Conservation (phyloP, 129 eudicot species). For the Pulicaria dysenterica region DNA sequence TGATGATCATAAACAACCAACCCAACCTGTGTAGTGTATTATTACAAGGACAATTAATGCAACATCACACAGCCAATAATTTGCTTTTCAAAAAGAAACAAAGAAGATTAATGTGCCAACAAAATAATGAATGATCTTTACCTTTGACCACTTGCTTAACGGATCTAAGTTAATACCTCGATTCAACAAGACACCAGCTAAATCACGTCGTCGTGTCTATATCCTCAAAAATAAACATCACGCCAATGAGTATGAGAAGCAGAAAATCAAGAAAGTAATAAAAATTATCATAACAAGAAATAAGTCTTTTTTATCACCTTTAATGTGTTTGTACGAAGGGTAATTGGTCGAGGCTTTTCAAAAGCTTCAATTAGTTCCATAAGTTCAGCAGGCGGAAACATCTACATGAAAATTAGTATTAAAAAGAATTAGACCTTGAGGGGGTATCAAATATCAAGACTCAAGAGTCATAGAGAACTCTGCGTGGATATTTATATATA, state of each 20-base stretch:
- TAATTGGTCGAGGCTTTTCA: conserved; percentile 92
- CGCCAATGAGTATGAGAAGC: conserved; percentile 13
- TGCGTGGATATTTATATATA: neutral
- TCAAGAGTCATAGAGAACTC: neutral
- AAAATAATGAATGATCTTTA: conserved; percentile 30
- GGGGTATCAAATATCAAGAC: neutral
- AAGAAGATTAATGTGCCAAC: neutral
- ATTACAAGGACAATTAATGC: neutral
- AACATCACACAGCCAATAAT: neutral
- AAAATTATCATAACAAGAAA: neutral
- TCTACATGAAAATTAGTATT: conserved; percentile 39
- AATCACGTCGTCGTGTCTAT: conserved; percentile 90
- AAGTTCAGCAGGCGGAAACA: conserved; percentile 94
- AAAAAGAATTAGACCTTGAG: neutral
- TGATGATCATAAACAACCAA: conserved; percentile 93
- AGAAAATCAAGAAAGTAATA: neutral
- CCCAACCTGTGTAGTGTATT: conserved; percentile 60
- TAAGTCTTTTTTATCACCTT: conserved; percentile 49
- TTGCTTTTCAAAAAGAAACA: neutral
- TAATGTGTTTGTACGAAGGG: conserved; percentile 83
- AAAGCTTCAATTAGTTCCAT: conserved; percentile 96
- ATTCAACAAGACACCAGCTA: conserved; percentile 89
- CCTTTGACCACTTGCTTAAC: conserved; percentile 97
- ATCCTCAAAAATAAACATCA: neutral
- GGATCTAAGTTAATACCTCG: conserved; percentile 98